phyloP scores from a whole-genome alignment of 495 filamentous ascomycete species.

The Podospora bellae-mahoneyi region DNA sequence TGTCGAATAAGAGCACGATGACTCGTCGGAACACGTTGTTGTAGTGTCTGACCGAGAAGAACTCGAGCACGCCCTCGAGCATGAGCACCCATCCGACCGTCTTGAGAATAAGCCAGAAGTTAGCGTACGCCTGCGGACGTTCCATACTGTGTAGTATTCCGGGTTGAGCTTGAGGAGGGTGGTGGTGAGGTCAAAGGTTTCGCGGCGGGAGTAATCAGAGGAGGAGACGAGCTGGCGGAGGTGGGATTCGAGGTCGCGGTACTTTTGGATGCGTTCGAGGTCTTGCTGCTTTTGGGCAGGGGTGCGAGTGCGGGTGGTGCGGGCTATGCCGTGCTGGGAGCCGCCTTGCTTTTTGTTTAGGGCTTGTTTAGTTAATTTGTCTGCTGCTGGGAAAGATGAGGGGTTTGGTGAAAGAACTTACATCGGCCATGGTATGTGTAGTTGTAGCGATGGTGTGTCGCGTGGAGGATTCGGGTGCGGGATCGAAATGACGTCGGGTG shows the following conservation, averaged over 20 bases:
- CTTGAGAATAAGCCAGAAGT: slow-evolving; percentile 53
- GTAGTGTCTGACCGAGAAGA: slow-evolving; percentile 50
- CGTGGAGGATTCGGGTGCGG: not conserved
- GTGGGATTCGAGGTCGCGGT: slow-evolving; percentile 64
- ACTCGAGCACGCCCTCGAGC: slow-evolving; percentile 56
- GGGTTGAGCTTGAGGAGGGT: slow-evolving; percentile 82
- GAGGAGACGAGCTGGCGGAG: slow-evolving; percentile 57
- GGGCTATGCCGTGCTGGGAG: slow-evolving; percentile 69
- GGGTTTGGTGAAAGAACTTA: slow-evolving; percentile 12
- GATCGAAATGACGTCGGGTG: not conserved
- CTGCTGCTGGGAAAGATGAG: not conserved
- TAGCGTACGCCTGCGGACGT: slow-evolving; percentile 74
- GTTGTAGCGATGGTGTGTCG: not conserved
- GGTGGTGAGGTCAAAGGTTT: slow-evolving; percentile 71
- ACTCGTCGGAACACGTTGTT: slow-evolving; percentile 49
- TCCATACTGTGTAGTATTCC: slow-evolving; percentile 99
- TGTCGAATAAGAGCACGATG: slow-evolving; percentile 46
- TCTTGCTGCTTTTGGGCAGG: slow-evolving; percentile 67
- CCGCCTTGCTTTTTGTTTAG: slow-evolving; percentile 25
- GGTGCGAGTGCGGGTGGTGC: slow-evolving; percentile 55
- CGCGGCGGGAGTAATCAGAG: slow-evolving; percentile 58
- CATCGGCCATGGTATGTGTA: slow-evolving; percentile 27
- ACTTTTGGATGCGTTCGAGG: slow-evolving; percentile 71
- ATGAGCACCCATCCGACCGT: slow-evolving; percentile 49
- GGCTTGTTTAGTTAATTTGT: slow-evolving; percentile 31